These are phyloP conservation scores for Rhodotorula sp. DNA, from an alignment of 1,284 basidiomycete species.

Conservation along the genomic window DNA sequence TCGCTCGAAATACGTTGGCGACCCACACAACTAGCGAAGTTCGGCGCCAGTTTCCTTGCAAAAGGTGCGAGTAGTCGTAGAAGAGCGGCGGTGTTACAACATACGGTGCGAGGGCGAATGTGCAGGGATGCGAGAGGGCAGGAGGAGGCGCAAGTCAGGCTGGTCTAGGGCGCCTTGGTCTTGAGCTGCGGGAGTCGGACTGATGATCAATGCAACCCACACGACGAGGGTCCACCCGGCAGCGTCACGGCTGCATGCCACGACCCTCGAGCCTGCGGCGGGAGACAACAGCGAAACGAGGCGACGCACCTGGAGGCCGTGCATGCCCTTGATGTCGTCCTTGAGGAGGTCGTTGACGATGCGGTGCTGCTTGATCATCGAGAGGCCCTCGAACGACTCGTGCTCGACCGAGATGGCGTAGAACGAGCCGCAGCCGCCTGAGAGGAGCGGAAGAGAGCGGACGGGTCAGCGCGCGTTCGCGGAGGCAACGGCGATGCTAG, in stretches of 20 bases:
- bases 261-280: too few species aligned
- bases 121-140: too few species aligned
- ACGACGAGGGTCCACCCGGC: too few species aligned
- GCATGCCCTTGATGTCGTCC: slow-evolving; percentile 85
- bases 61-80: too few species aligned
- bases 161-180: slow-evolving; percentile 11
- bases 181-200: slow-evolving; percentile 2
- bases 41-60: too few species aligned
- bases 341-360: slow-evolving; percentile 86
- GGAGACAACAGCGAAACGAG: not conserved
- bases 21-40: too few species aligned
- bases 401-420: slow-evolving; percentile 90
- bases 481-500: not conserved
- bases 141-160: not conserved
- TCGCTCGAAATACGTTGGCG: too few species aligned
- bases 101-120: not conserved
- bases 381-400: slow-evolving; percentile 76
- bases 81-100: slow-evolving; percentile 1
- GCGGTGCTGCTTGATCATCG: slow-evolving; percentile 90
- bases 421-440: slow-evolving; percentile 94
- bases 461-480: not conserved
- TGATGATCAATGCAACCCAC: too few species aligned
- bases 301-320: slow-evolving; percentile 81
- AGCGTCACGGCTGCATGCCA: too few species aligned
- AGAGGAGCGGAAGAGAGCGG: not conserved